phyloP scores from a whole-genome alignment of 305 asterid genomes.

The Rubia tinctorum region DNA sequence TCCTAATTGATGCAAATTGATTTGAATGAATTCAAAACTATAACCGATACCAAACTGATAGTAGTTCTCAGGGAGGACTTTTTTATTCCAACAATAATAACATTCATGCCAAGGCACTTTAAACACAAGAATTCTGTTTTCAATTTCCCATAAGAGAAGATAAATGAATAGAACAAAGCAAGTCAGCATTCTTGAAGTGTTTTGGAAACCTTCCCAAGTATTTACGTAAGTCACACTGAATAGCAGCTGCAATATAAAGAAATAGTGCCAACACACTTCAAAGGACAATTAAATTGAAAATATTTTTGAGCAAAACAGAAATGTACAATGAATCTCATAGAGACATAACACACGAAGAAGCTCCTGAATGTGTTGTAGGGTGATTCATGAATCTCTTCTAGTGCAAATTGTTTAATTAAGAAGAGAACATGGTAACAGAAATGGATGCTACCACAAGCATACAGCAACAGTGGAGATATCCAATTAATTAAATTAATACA shows the following conservation, averaged over 20 bases:
- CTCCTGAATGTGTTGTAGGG: neutral
- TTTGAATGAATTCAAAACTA: neutral
- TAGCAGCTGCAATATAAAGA: neutral
- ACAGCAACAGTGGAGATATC: too few species aligned
- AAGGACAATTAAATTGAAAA: neutral
- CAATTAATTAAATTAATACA: neutral
- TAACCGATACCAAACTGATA: neutral
- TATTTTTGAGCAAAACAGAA: neutral
- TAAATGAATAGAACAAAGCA: neutral
- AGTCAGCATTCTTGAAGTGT: conserved; percentile 1
- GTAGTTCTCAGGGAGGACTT: neutral
- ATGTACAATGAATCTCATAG: neutral
- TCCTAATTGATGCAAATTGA: neutral
- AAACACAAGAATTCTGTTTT: neutral
- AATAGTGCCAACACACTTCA: neutral
- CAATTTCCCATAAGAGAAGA: conserved; percentile 2
- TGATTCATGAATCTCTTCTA: neutral
- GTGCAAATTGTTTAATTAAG: neutral
- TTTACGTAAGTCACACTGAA: neutral
- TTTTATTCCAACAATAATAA: neutral
- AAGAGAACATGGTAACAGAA: neutral
- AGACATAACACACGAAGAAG: neutral
- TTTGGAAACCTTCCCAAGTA: neutral
- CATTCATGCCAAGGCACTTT: neutral
- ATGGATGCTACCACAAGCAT: neutral